A percentile compares a stretch with the other conserved stretches of the same genome.
Conservation (phyloP, 768 basidiomycete genomes). For the Filobasidium wieringae region DNA sequence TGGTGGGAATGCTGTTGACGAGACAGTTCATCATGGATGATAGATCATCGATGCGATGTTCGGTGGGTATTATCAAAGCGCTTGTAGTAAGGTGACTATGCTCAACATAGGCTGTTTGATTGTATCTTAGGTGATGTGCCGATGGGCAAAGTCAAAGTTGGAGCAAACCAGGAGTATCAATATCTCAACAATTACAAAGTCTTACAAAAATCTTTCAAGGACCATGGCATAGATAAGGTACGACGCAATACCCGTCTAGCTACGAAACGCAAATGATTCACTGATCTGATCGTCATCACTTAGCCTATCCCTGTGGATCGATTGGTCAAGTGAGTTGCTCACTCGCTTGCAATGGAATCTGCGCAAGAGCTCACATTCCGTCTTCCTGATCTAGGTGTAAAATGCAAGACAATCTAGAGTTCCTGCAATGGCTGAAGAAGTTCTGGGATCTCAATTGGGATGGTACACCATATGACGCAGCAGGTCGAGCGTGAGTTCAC, state of each 20-base stretch:
- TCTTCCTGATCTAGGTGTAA: slow-evolving; percentile 46
- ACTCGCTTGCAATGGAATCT: not conserved
- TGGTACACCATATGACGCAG: slow-evolving; percentile 76
- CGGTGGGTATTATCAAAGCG: slow-evolving; percentile 45
- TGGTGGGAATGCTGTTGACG: not conserved
- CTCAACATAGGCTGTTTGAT: slow-evolving; percentile 2
- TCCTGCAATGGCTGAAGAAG: slow-evolving; percentile 90
- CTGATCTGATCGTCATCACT: not conserved
- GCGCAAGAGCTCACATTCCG: not conserved
- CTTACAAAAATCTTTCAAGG: slow-evolving; percentile 81
- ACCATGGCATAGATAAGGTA: slow-evolving; percentile 88
- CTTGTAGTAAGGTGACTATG: not conserved
- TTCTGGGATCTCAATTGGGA: slow-evolving; percentile 90
- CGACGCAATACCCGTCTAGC: slow-evolving; percentile 19
- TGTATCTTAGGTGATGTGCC: slow-evolving; percentile 70
- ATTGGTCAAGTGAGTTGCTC: slow-evolving; percentile 62
- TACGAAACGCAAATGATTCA: not conserved
- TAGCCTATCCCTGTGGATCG: slow-evolving; percentile 92
- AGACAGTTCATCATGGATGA: not conserved
- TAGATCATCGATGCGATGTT: slow-evolving; percentile 81
- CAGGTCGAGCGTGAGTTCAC: slow-evolving; percentile 60
- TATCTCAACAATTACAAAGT: slow-evolving; percentile 91
- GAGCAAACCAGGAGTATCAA: slow-evolving; percentile 87
- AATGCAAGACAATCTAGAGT: slow-evolving; percentile 99
- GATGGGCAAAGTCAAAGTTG: slow-evolving; percentile 87